Base-by-base conservation (phyloP, 441 rosid genomes). In the Gossypium lobatum region DNA sequence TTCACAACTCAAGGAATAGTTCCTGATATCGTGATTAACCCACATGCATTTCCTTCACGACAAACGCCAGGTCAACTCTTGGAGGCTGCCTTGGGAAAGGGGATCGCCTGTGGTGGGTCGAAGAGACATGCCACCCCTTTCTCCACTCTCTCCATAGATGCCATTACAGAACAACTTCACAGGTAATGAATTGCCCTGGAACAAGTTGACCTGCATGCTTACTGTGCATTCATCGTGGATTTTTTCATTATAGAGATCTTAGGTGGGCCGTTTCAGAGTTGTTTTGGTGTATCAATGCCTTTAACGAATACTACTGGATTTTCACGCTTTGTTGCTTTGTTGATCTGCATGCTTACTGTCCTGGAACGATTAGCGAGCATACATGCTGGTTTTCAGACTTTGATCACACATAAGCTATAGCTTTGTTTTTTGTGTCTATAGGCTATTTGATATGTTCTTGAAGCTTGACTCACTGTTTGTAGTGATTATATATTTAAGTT, bases 1-100 rank as follows among this genome's bases (percentile, higher is more conserved):
- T 95, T 95, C 85, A 93, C 98, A 16, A 83, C 37, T 64, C 97
- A 91, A 81, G 99, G 99, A 50, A 89, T 93, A 64, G 99, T 93
- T 78, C 98, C 98, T 39, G 98, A 93, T 75, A 78, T 93, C 6
- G 97, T 92, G 16, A 93, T 90, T 73, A 95, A 95, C 50, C 99
- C 97, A 0, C 98, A 93, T 53, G 97, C 98, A 21, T 95, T 95
- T 83, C 98, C 97, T 55, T 89, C 99, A n/a, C 82, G 98, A 67
- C 99, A 93, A 83, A 93, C 99, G 68, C 98, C 97, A 0, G 97
- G 96, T 61, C 98, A 93, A 80, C 94, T 95, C 37, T 84, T 95
- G 77, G 98, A 95, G 83, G 95, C 98, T 81, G 96, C 95, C 77
- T 85, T 95, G 68, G 89, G 91, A 20, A 93, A 91, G 84, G 97